Evolutionary conservation across 768 basidiomycete genomes (phyloP).

Genomic region (Cystofilobasidium macerans): DNA sequence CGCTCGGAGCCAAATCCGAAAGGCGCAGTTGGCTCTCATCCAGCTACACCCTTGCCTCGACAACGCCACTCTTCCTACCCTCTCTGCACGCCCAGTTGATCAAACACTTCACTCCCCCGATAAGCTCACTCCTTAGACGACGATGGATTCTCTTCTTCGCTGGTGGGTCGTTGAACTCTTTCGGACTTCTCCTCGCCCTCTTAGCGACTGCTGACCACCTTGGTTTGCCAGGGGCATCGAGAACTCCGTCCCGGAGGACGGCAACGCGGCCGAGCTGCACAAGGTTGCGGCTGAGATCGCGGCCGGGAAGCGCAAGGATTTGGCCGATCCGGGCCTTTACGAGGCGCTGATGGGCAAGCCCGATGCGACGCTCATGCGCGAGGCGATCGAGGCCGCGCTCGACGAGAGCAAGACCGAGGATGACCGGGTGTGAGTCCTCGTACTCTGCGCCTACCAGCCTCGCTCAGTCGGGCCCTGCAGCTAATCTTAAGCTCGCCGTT

Average conservation of each 20-base stretch:
- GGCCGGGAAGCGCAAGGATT: slow-evolving; percentile 37
- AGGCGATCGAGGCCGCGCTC: slow-evolving; percentile 36
- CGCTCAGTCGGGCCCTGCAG: neutral
- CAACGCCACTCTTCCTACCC: no score
- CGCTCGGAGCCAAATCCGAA: no score
- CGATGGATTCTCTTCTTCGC: neutral
- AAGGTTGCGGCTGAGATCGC: slow-evolving; percentile 18
- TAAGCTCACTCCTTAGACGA: neutral
- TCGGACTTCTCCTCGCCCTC: no score
- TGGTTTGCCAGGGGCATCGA: slow-evolving; percentile 22
- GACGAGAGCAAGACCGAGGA: slow-evolving; percentile 33
- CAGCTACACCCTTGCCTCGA: no score
- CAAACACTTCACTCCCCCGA: no score
- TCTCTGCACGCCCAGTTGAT: no score
- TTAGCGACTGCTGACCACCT: no score
- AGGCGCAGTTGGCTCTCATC: no score
- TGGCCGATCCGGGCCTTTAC: slow-evolving; percentile 59
- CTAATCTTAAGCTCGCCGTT: neutral
- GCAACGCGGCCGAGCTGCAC: slow-evolving; percentile 25
- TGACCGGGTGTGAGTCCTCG: slow-evolving; percentile 30
- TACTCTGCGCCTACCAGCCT: neutral
- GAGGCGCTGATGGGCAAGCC: slow-evolving; percentile 74
- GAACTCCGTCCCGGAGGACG: slow-evolving; percentile 21
- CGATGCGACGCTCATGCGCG: slow-evolving; percentile 70
- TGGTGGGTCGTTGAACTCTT: no score